Conservation (phyloP, 2,329 filamentous ascomycete species). For the Tolypocladium ovalisporum region DNA sequence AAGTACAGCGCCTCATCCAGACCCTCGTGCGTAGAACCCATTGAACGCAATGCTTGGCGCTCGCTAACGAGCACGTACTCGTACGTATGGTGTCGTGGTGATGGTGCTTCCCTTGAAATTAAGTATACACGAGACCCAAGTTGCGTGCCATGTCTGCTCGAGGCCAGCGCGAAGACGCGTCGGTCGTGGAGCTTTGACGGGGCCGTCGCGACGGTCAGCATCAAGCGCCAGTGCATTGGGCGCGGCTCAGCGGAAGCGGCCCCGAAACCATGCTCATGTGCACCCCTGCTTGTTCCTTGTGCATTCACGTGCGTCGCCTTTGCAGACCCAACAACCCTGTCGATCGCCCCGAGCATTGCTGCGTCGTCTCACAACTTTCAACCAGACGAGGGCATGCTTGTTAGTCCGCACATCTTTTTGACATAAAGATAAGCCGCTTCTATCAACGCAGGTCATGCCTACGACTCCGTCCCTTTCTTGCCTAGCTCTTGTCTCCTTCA, state of each 20-base stretch:
- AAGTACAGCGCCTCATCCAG: not conserved
- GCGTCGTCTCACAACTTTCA: not conserved
- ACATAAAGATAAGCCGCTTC: not conserved
- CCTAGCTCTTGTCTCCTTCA: slow-evolving; percentile 15
- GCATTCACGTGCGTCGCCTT: not conserved
- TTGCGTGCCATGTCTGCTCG: not conserved
- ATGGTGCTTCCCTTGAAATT: not conserved
- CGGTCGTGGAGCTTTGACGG: not conserved
- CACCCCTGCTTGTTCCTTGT: not conserved
- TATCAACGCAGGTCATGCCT: not conserved
- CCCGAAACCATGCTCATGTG: not conserved
- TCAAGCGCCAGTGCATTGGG: not conserved
- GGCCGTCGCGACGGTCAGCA: not conserved
- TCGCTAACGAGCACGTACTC: not conserved
- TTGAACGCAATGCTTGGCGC: not conserved
- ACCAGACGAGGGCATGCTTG: not conserved
- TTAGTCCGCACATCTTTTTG: too few relatives aligned
- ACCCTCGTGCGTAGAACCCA: not conserved
- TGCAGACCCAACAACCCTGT: slow-evolving; percentile 1
- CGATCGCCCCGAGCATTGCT: not conserved
- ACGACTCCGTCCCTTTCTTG: not conserved
- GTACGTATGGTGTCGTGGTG: not conserved
- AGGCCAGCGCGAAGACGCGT: not conserved
- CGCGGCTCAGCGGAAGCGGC: not conserved
- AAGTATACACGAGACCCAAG: not conserved